Evolutionary conservation across 208 protist species (phyloP), one percentile per base, ranked within the genome.

Genomic region (Leishmania gerbilli): DNA sequence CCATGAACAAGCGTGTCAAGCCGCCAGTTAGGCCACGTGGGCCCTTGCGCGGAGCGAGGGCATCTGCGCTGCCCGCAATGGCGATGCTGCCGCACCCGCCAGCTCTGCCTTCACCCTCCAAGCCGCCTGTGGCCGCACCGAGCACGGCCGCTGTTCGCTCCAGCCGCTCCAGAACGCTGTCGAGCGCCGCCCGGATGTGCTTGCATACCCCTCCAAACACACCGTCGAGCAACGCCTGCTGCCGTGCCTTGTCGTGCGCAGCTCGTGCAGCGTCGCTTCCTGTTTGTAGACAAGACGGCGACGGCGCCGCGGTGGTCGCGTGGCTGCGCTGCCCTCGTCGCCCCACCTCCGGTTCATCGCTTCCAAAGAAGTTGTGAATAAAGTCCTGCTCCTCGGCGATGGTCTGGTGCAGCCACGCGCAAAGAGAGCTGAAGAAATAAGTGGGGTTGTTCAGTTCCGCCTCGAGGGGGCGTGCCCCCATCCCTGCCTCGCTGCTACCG

Each of bases 381-480:
- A 97, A 94, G 80, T 95, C 93, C 27, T 90, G 77, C 85, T 97
- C 95, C 78, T 94, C 91, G 0, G 91, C 95, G 74, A 95, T 93
- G 27, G 84, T 91, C 77, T 97, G 93, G 79, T 97, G 93, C 79
- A 96, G 79, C 91, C 92, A 97, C 19, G 95, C 95, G 68, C 95
- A 96, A 37, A 97, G 82, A 5, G 91, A 88, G 77, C 91, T 90
- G 62, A 95, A 97, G 76, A 97, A 97, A 74, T 91, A 92, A 17
- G 93, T 85, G 6, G 93, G 93, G 71, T 96, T 91, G 79, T 91
- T 82, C 51, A 96, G 87, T 77, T 95, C 95, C 81, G 92, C 91
- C 77, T 97, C 93, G 17, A 97, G 84, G 21, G 95, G 93, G 31
- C 91, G 89, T 8, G 65, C 37, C 13, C 90, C 89, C 82, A 83